phyloP scores from a whole-genome alignment of 345 rosid species.

The Euphorbia lathyris region DNA sequence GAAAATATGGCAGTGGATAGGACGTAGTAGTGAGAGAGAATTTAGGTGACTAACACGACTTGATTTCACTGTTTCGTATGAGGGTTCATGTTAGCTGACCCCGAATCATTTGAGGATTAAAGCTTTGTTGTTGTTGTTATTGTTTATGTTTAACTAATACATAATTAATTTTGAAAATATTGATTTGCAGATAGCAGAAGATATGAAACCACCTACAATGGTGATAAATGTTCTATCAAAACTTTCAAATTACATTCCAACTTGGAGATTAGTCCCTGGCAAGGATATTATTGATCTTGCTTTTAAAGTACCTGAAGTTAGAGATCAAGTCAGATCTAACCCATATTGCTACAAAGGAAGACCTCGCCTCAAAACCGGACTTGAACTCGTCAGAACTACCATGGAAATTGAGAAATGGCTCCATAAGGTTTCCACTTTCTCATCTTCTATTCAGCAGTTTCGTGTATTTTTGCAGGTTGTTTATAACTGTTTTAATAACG shows the following conservation, averaged over 20 bases:
- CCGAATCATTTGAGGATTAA: no score
- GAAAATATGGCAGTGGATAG: no score
- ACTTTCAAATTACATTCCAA: conserved; percentile 50
- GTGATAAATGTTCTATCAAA: conserved; percentile 39
- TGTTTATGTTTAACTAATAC: no score
- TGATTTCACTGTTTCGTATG: no score
- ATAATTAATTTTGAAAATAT: no score
- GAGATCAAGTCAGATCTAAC: conserved; percentile 65
- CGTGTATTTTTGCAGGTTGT: no score
- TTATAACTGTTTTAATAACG: not conserved
- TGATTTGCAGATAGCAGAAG: conserved; percentile 60
- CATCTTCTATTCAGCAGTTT: not conserved
- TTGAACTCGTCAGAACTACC: conserved; percentile 49
- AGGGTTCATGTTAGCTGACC: no score
- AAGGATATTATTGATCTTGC: conserved; percentile 63
- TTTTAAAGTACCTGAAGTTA: conserved; percentile 52
- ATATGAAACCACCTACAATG: conserved; percentile 47
- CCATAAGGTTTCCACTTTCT: conserved; percentile 35
- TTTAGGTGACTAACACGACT: no score
- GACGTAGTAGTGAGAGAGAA: no score
- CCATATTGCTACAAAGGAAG: conserved; percentile 76
- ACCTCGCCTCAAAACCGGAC: conserved; percentile 68
- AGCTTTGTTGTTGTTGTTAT: no score
- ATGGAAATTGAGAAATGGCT: conserved; percentile 61
- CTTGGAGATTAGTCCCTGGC: conserved; percentile 61